Base-by-base conservation (phyloP, 148 eudicot species). In the Euryodendron excelsum region DNA sequence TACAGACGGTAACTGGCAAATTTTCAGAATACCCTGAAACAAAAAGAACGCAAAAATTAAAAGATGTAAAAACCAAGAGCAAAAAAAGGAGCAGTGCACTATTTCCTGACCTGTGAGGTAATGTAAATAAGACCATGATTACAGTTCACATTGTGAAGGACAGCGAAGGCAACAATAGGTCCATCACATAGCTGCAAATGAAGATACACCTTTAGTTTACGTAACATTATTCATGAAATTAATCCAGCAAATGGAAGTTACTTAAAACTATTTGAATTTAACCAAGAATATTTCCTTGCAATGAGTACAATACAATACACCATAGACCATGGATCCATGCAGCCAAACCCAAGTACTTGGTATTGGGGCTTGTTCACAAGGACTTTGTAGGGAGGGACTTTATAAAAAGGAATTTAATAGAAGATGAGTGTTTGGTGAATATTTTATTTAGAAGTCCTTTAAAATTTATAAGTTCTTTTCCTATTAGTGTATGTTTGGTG, bases 61-160 rank as follows among this genome's bases (percentile, higher is more conserved):
- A 31, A 66, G 13, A 21, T 60, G 45, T 31, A 55, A 0, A 77
- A 9, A 64, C 21, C 11, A 68, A 52, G 23, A 78, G 52, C 36
- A 44, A 71, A 65, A 27, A 25, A 65, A 41, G 23, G 66, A 77
- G 61, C 48, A 56, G 18, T 30, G 31, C 11, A 63, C 18, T 68
- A 64, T 69, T 69, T 27, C 69, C 87, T 55, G 59, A 95, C 99
- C 98, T 93, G 87, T 61, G 97, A 88, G 28, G 94, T 96, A 72
- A 96, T 91, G 77, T 92, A 93, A 78, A 96, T 96, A 78, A 96
- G 88, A 31, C 99, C 99, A 82, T 93, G 99, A 82, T 93, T 93
- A 84, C 99, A 96, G 85, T 96, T 90, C 80, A 93, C 90, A 62
- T 96, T 96, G 93, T 96, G 99, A 79, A 96, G 98, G 78, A 96